phyloP scores from a whole-genome alignment of 2,329 filamentous ascomycete genomes.

The Fusarium sp. region DNA sequence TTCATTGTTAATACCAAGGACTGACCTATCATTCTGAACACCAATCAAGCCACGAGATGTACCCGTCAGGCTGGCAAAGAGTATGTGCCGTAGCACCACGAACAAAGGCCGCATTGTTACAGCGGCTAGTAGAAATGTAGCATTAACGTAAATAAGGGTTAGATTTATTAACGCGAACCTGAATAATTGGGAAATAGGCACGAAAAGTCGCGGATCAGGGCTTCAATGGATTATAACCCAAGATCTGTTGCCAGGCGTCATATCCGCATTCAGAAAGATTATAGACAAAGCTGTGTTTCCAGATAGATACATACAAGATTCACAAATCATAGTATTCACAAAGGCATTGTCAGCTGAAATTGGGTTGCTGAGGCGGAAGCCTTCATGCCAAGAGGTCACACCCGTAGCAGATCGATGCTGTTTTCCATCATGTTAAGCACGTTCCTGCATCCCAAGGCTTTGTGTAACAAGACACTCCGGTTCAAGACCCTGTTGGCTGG shows the following conservation, averaged over 20 bases:
- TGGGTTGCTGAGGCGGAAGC: slow-evolving; percentile 39
- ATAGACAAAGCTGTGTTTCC: background rate
- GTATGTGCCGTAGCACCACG: slow-evolving; percentile 18
- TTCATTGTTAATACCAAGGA: slow-evolving; percentile 42
- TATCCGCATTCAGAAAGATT: slow-evolving; percentile 27
- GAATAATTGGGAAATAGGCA: background rate
- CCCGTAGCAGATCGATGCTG: slow-evolving; percentile 19
- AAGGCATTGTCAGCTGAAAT: slow-evolving; percentile 37
- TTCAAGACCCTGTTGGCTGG: slow-evolving; percentile 1
- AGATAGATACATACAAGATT: background rate
- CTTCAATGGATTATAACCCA: slow-evolving; percentile 26
- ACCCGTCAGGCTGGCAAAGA: slow-evolving; percentile 20
- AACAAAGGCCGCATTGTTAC: slow-evolving; percentile 31
- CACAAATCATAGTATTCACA: background rate
- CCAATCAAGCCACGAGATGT: slow-evolving; percentile 20
- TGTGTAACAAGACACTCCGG: background rate
- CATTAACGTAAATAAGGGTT: slow-evolving; percentile 12
- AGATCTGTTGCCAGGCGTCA: background rate
- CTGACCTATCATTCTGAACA: slow-evolving; percentile 42
- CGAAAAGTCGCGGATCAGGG: background rate
- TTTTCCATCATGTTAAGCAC: slow-evolving; percentile 3
- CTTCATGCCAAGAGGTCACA: slow-evolving; percentile 28
- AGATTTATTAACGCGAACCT: slow-evolving; percentile 3
- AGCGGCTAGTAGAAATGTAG: background rate
- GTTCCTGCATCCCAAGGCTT: slow-evolving; percentile 26